Base-by-base conservation (phyloP, 177 flowering plant species). In the Vitis hybrid region DNA sequence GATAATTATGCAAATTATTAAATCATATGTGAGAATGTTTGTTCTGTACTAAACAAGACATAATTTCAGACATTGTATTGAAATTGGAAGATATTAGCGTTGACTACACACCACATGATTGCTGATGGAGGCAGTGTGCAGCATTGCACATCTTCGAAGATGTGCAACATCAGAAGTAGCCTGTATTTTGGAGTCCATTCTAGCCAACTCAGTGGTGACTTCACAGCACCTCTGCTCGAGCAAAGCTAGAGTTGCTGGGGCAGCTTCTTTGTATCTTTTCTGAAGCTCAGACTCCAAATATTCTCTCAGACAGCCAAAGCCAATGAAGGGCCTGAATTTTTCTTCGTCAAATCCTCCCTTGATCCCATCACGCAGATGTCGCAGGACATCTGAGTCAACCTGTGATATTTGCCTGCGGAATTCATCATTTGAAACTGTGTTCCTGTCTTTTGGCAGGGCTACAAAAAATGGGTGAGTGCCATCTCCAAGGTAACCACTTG, bases 401-500 rank as follows among this genome's bases (percentile, higher is more conserved):
- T 85, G 97, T 61, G 89, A 79, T 76, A 96, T 91, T 76, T 96
- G 97, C 80, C 87, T 81, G 19, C 97, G 98, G 65, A 96, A 96
- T 77, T 96, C 98, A 24, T 96, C 98, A 75, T 94, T 96, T 33
- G 99, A 82, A 20, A 90, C 73, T 15, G 84, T 83, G 71, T 75
- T 88, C 71, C 87, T 86, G 57, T 96, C 99, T 74, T 94, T 94
- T 14, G 99, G 99, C 59, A 96, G 83, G 20, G 99, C 97, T 28
- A 96, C 98, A 81, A 89, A 96, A 77, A 68, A 96, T 50, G 99
- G 99, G 54, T 78, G 90, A 58, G 77, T 82, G 72, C 84, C 88
- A 47, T 96, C 98, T 57, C 99, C 99, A 60, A 96, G 93, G 68
- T 92, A 96, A 69, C 98, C 99, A 79, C 93, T 89, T 17, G 99